Evolutionary conservation across 73 alveolate species (phyloP), one percentile per base, ranked within the genome.

Genomic region (Breviolum minutum): DNA sequence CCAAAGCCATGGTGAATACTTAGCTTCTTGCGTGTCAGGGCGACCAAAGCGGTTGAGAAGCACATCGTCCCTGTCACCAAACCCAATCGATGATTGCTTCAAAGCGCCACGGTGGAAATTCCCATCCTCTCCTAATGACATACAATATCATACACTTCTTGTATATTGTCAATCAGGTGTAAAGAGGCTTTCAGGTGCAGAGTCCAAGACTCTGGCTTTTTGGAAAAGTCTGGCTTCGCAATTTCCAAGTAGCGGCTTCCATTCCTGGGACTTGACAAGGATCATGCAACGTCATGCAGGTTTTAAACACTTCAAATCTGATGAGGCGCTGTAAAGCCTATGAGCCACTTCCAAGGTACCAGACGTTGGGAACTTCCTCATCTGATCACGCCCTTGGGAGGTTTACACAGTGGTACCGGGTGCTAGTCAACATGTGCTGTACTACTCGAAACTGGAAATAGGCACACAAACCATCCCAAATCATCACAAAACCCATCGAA

Each of bases 171-270:
- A 40, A 40, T 40, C 54, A 40, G 5, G 3, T 40, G 0, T 40
- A 40, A 40, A 40, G 54, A 40, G 54, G 54, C 54, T 40, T 2
- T 0, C 54, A 40, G 54, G 54, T 40, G 54, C 54, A 40, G 54
- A 40, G 54, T 40, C 54, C 54, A 40, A 40, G 54, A 3, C 54
- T 40, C 54, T 40, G 63, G 76, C 92, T 60, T 83, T 26, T 83
- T 83, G 92, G 92, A 83, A 62, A 83, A 83, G 92, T 83, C 92
- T 54, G 92, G 92, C 92, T 83, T 83, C 26, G 92, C 63, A 71
- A 83, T 10, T 62, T 22, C 92, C 92, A 61, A 48, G 92, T 26
- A 54, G 24, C 71, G 76, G 32, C 76, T 83, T n/a, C n/a, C n/a
- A 13, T 27, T 22, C 91, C 91, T 82, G 17, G 77, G 2, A 17